These are phyloP conservation scores for Lophium mytilinum DNA, from an alignment of 495 filamentous ascomycete species.

Conservation along the genomic window DNA sequence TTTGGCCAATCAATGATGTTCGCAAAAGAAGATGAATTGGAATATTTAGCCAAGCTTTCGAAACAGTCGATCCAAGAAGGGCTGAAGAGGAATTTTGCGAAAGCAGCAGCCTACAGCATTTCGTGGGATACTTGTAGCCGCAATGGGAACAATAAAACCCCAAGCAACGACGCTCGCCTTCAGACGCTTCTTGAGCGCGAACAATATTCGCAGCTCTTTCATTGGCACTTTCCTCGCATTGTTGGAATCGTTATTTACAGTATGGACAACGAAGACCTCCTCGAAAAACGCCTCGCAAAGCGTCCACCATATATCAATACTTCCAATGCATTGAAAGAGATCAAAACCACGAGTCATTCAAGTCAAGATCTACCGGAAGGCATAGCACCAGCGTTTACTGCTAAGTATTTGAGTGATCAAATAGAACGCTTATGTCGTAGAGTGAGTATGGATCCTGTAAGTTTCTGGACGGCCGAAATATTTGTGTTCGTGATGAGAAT, in stretches of 20 bases:
- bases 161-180: conserved; percentile 50
- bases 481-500: conserved; percentile 68
- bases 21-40: conserved; percentile 54
- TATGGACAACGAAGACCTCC: conserved; percentile 64
- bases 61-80: conserved; percentile 40
- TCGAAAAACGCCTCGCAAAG: conserved; percentile 65
- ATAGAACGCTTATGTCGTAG: conserved; percentile 68
- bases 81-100: conserved; percentile 62
- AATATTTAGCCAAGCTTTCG: conserved; percentile 50
- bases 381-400: conserved; percentile 80
- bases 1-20: conserved; percentile 81
- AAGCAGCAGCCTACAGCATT: conserved; percentile 75
- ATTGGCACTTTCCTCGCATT: conserved; percentile 64
- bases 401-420: conserved; percentile 63
- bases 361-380: conserved; percentile 53
- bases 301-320: conserved; percentile 51
- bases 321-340: conserved; percentile 54
- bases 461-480: conserved; percentile 69
- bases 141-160: conserved; percentile 45
- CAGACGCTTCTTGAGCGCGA: conserved; percentile 62
- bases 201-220: conserved; percentile 50
- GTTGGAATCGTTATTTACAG: conserved; percentile 62
- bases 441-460: conserved; percentile 51
- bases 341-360: conserved; percentile 56
- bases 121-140: conserved; percentile 59